These are phyloP conservation scores for Thalassiosira profunda DNA, from an alignment of 108 stramenopile genomes.

Conservation along the genomic window DNA sequence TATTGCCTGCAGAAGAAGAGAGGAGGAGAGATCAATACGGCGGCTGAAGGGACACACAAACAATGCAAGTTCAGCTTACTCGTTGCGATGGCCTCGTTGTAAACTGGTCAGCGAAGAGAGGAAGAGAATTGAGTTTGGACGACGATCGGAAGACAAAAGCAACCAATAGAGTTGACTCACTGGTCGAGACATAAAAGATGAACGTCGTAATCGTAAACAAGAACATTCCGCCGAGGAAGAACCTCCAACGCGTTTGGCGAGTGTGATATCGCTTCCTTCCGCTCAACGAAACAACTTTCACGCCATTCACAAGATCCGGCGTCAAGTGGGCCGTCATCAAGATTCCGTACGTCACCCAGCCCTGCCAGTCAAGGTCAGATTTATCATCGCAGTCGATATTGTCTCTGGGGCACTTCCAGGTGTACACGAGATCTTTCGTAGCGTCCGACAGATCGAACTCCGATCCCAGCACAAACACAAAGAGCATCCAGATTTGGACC, in stretches of 20 bases:
- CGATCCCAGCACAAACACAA: background rate
- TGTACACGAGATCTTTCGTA: background rate
- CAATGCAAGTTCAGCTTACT: too few relatives aligned
- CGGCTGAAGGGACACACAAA: too few relatives aligned
- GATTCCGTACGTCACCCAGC: background rate
- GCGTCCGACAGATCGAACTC: background rate
- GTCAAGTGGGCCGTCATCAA: background rate
- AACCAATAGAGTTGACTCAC: background rate
- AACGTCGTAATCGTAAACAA: background rate
- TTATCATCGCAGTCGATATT: background rate
- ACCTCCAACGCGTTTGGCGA: background rate
- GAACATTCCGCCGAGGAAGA: background rate
- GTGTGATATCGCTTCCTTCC: background rate
- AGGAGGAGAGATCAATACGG: too few relatives aligned
- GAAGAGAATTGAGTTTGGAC: background rate
- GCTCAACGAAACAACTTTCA: background rate
- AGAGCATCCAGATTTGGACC: background rate
- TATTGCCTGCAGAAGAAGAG: too few relatives aligned
- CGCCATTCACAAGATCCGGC: too few relatives aligned
- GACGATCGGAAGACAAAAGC: background rate
- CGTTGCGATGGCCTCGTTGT: background rate
- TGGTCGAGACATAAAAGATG: background rate
- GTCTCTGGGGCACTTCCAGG: conserved; percentile 4
- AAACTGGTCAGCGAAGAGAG: background rate
- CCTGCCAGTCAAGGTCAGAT: background rate